A percentile compares a stretch with the other conserved stretches of the same genome.
phyloP scores from a whole-genome alignment of 2,329 filamentous ascomycete species.

The Cryphonectria radicalis region DNA sequence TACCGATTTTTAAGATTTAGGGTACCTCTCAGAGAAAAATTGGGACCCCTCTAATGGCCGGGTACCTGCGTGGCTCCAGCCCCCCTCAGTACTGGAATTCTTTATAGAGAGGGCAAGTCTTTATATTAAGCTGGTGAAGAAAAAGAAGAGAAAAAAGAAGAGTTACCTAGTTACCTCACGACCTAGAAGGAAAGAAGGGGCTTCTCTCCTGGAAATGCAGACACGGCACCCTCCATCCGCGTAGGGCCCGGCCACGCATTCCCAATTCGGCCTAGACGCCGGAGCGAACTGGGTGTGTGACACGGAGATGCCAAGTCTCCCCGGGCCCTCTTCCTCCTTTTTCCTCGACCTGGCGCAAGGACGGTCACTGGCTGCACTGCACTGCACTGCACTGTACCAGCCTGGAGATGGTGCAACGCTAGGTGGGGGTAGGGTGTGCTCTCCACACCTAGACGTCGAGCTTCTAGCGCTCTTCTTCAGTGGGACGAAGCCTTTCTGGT shows the following conservation, averaged over 20 bases:
- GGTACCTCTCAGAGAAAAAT: neutral
- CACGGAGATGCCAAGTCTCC: neutral
- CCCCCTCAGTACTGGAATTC: neutral
- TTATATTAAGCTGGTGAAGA: neutral
- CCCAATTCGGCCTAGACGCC: neutral
- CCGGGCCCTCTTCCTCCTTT: neutral
- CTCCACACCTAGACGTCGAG: neutral
- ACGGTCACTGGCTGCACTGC: no score
- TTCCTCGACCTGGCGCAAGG: no score
- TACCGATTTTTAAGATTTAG: neutral
- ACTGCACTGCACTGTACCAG: no score
- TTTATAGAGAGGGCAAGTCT: neutral
- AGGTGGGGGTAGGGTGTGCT: neutral
- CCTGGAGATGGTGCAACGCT: neutral
- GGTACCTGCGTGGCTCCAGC: neutral
- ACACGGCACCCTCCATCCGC: neutral
- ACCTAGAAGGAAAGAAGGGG: neutral
- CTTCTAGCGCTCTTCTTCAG: slow-evolving; percentile 1
- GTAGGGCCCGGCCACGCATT: neutral
- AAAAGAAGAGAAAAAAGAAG: neutral
- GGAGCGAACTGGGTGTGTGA: neutral
- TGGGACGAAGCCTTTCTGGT: neutral
- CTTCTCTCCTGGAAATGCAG: neutral
- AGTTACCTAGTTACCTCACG: neutral
- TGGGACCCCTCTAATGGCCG: neutral